Conservation (phyloP, 495 filamentous ascomycete genomes). For the Penicillium canariense region DNA sequence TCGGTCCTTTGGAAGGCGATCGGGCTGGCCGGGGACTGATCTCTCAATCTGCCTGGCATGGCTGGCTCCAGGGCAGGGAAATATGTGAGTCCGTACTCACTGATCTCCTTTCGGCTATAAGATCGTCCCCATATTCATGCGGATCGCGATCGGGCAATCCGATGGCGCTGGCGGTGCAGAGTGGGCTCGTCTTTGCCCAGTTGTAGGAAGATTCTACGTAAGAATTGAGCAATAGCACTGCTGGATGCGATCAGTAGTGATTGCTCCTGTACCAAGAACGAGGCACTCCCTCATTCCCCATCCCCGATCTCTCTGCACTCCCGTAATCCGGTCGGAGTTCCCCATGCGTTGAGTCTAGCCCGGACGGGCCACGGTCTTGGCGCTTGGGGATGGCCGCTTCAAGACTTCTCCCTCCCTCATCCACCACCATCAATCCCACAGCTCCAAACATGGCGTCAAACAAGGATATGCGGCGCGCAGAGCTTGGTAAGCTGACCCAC, state of each 20-base stretch:
- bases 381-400: conserved; percentile 10
- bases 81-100: neutral
- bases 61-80: neutral
- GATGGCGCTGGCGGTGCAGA: neutral
- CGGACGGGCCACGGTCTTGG: conserved; percentile 10
- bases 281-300: neutral
- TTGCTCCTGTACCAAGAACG: too few species aligned
- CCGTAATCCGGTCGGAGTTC: too few species aligned
- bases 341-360: conserved; percentile 12
- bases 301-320: neutral
- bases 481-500: conserved; percentile 66
- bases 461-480: conserved; percentile 83
- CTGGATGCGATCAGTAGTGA: too few species aligned
- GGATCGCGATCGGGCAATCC: neutral
- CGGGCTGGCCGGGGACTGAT: too few species aligned
- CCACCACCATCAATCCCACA: conserved; percentile 4
- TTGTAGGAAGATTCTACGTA: too few species aligned
- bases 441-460: conserved; percentile 61
- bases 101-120: neutral
- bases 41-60: neutral
- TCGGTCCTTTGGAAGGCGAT: too few species aligned
- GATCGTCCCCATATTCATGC: conserved; percentile 10
- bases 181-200: neutral
- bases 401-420: conserved; percentile 11
- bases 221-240: too few species aligned